Evolutionary conservation across 179 eudicot genomes (phyloP).

Genomic region (Silene noctiflora): DNA sequence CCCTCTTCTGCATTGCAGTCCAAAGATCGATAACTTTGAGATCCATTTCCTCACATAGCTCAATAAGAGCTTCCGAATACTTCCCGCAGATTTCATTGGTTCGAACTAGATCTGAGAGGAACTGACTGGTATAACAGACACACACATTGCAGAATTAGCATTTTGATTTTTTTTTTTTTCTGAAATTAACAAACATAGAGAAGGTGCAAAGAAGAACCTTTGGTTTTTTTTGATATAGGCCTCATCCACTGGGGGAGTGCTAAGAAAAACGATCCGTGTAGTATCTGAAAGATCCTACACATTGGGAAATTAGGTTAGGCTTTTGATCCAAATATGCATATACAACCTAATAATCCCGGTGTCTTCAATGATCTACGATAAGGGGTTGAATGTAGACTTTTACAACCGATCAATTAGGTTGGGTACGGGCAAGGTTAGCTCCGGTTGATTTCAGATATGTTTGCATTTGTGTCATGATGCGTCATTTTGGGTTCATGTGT

Average conservation of each 20-base stretch:
- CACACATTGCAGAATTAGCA: conserved; percentile 15
- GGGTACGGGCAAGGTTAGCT: too few relatives aligned
- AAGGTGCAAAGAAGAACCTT: conserved; percentile 39
- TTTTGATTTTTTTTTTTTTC: background rate
- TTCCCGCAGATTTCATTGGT: conserved; percentile 57
- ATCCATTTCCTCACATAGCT: conserved; percentile 63
- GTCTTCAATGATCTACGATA: too few relatives aligned
- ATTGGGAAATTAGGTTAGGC: conserved; percentile 17
- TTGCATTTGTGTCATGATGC: too few relatives aligned
- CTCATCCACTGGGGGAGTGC: conserved; percentile 81
- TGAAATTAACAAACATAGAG: background rate
- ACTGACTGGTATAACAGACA: conserved; percentile 36
- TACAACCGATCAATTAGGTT: too few relatives aligned
- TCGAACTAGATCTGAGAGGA: conserved; percentile 43
- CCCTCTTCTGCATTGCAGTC: conserved; percentile 59
- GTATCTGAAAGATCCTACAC: conserved; percentile 74
- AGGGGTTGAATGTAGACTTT: too few relatives aligned
- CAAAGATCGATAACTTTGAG: conserved; percentile 71
- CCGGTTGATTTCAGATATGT: too few relatives aligned
- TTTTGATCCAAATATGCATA: background rate
- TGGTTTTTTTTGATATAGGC: conserved; percentile 38
- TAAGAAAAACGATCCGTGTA: conserved; percentile 76
- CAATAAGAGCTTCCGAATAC: conserved; percentile 73
- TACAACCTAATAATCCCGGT: background rate
- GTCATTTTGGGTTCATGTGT: too few relatives aligned